Base-by-base conservation (phyloP, 768 basidiomycete genomes). In the Arthromyces matolae region DNA sequence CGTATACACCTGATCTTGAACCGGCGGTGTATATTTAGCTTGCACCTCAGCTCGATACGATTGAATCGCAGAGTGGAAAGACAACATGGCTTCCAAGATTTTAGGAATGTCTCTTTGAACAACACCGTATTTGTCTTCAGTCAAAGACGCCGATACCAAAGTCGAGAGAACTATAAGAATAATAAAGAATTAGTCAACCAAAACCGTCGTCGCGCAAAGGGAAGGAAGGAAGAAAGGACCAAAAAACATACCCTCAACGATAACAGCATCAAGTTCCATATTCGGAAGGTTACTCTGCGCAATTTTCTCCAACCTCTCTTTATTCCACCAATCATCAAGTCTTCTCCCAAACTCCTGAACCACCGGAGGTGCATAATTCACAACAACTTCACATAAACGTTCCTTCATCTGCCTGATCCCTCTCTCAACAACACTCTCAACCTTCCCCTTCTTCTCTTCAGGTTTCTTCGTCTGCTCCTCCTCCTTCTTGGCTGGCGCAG, bases 71-170 rank as follows among this genome's bases (percentile, higher is more conserved):
- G 64, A 60, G 16, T 90, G 72, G 68, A 84, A 86, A 0, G 76
- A 76, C 10, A 86, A 61, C 53, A 93, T 69, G 0, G 86, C 85
- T 62, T 94, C 91, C 3, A 94, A 63, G 23, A 91, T 81, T 50
- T 80, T 82, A 0, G 90, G 86, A 16, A 91, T 88, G 60, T 93
- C 92, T 9, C 86, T 74, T 61, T 93, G 92, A 10, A 92, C 88
- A 27, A 84, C 78, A 18, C 91, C 91, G 59, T 84, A 92, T 16
- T 76, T 74, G 66, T 94, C 91, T 62, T 93, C 92, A 1, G 73
- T 71, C 12, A 93, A 67, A 4, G 91, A 93, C 0, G 83, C 80
- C 49, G 82, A 85, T 6, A 78, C 73, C 7, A 93, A 70, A 40
- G 77, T 74, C 1, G 85, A 78, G 3, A 93, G 70, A 5, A 80